These are phyloP conservation scores for Amanita exitialis DNA, from an alignment of 768 basidiomycete genomes.

Conservation along the genomic window DNA sequence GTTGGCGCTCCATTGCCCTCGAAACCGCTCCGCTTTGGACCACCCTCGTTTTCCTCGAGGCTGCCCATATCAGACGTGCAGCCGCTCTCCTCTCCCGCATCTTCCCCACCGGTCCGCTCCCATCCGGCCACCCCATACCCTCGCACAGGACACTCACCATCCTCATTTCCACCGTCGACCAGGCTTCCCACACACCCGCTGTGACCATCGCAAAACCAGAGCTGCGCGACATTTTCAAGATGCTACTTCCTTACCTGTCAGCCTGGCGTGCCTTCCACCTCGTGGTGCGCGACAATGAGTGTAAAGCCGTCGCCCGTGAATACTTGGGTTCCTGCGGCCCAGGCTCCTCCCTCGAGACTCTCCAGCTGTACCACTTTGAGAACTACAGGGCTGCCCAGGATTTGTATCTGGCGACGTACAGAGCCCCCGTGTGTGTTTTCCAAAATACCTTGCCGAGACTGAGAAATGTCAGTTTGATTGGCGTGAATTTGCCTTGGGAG, in stretches of 20 bases:
- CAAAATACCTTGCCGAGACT: conserved; percentile 39
- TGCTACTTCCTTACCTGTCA: conserved; percentile 34
- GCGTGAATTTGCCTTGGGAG: conserved; percentile 56
- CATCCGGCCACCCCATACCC: conserved; percentile 13
- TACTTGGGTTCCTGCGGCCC: conserved; percentile 39
- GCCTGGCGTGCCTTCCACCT: conserved; percentile 53
- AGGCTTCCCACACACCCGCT: conserved; percentile 35
- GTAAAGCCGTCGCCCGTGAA: conserved; percentile 43
- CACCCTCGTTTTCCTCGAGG: conserved; percentile 42
- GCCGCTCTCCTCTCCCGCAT: conserved; percentile 26
- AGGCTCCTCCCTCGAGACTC: conserved; percentile 45
- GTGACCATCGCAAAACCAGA: conserved; percentile 44
- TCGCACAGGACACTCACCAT: conserved; percentile 30
- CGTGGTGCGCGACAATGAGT: conserved; percentile 49
- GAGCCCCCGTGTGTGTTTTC: conserved; percentile 50
- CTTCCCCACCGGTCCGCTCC: conserved; percentile 13
- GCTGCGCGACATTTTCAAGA: conserved; percentile 32
- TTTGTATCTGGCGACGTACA: conserved; percentile 45
- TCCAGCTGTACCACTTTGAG: conserved; percentile 59
- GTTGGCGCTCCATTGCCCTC: conserved; percentile 48
- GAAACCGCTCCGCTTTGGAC: conserved; percentile 44
- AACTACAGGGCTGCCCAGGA: conserved; percentile 40
- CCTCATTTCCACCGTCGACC: conserved; percentile 45
- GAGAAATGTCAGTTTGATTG: conserved; percentile 49
- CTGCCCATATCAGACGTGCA: conserved; percentile 38